Base-by-base conservation (phyloP, 2,329 filamentous ascomycete species). In the Aspergillus thermomutatus region DNA sequence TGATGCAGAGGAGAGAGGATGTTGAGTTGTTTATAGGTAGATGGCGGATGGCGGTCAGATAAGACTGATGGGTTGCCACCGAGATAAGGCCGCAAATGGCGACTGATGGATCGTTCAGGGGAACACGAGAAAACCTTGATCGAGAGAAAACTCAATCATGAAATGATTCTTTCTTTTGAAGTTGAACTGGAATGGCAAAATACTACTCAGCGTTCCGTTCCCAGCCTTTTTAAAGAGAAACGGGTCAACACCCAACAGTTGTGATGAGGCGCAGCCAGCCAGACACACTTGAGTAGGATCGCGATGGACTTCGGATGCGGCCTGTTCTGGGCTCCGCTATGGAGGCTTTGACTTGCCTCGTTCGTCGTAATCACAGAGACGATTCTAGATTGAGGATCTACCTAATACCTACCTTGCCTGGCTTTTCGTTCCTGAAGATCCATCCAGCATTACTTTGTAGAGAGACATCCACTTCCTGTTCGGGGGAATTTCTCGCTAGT, bases 401-500 rank as follows among this genome's bases (percentile, higher is more conserved):
- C n/a, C 7, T 19, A 10, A 19, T 41, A 17, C 7, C 31, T 37
- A 37, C 14, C 14, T 37, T 37, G 31, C 31, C 17, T 17, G 17
- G 31, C 6, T 7, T 52, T 21, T 43, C 40, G 50, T 52, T 52
- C 50, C 50, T 52, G 50, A 46, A 40, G 50, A 52, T 52, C 50
- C 19, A 52, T 52, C 17, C 11, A 26, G 28, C 41, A 31, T 52
- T 52, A 25, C 28, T 52, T 6, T n/a, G 21, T n/a, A 21, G 31
- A 37, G 7, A 7, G 14, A 37, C 31, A 37, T 37, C 31, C 14
- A 37, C 14, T 37, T 37, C 31, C 31, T 37, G 17, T 37, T 37
- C 17, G 31, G 31, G 31, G 2, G 5, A 37, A 37, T 37, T 17
- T 37, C 31, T 37, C 31, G 31, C 31, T 17, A 5, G 31, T 37